Evolutionary conservation across 2,329 filamentous ascomycete species (phyloP), one percentile per base, ranked within the genome.

Genomic region (Talaromyces sp.): DNA sequence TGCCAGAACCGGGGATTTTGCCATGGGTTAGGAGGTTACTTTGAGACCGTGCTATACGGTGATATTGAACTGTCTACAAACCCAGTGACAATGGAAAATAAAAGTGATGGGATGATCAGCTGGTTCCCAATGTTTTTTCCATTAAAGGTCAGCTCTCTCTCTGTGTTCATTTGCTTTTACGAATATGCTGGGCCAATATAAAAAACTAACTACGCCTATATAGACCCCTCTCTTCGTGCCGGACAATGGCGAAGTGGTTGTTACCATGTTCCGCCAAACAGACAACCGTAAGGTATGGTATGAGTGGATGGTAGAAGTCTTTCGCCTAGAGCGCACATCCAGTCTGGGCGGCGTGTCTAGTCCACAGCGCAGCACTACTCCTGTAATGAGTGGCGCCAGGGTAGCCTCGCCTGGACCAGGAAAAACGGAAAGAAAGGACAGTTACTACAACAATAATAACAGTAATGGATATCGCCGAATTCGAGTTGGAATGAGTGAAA

Each of bases 111-210:
- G 68, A 99, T 99, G 95, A 96, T 97, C 65, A 96, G 91, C 59
- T 99, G 94, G 94, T 99, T 99, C 73, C 94, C 94, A 1, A 97
- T 99, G 31, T 97, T 93, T 78, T 99, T 99, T 72, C 94, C 95
- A 0, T 78, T 99, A 14, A 96, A 94, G 86, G 92, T 92, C 80
- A 70, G 84, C 72, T 56, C 24, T 27, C 10, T 54, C 52, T 54
- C 35, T 19, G 26, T 52, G n/a, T 35, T 54, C 57, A 43, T 50
- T 29, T 35, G 26, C 26, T 26, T 26, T 26, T 26, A 26, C 5
- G 26, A 26, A 8, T 55, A 21, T 38, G 14, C 11, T 54, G 26
- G 54, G 67, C 38, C 6, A n/a, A 38, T 38, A 38, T n/a, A 5
- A 2, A 17, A 38, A 38, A 38, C 35, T 38, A 38, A 38, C 35